Conservation (phyloP, 192 early-diverging fungal species). For the Haplosporangium gracile region DNA sequence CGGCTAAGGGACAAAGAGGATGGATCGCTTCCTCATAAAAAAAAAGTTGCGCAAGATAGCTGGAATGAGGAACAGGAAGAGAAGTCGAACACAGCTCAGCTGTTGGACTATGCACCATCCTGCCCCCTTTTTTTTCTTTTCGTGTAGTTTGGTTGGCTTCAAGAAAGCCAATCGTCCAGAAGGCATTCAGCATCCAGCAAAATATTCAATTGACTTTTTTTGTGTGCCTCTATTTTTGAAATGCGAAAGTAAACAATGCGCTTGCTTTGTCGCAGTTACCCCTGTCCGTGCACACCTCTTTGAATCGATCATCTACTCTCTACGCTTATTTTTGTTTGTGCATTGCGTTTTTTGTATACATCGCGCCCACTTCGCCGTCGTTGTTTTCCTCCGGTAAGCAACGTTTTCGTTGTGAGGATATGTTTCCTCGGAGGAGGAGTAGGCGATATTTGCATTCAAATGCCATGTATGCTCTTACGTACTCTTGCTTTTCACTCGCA, state of each 20-base stretch:
- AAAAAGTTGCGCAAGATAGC: neutral
- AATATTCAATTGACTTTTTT: neutral
- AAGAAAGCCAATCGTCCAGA: neutral
- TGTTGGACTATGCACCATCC: no score
- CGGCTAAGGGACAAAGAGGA: neutral
- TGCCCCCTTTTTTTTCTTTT: no score
- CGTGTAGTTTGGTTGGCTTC: no score
- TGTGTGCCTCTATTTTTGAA: neutral
- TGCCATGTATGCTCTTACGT: neutral
- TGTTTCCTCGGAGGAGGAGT: neutral
- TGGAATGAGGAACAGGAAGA: no score
- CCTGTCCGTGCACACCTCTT: neutral
- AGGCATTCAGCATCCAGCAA: neutral
- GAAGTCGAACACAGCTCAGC: no score
- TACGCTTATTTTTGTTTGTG: neutral
- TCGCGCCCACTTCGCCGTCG: neutral
- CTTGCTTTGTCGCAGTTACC: neutral
- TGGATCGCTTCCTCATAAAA: neutral
- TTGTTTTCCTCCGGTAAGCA: neutral
- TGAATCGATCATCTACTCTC: neutral
- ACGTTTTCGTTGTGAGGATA: neutral
- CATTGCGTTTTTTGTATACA: neutral
- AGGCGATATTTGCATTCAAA: neutral
- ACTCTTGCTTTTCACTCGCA: neutral
- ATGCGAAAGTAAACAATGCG: neutral